A percentile compares a stretch with the other conserved stretches of the same genome.
Conservation (phyloP, 2,329 filamentous ascomycete genomes). For the Blastomyces silverae region DNA sequence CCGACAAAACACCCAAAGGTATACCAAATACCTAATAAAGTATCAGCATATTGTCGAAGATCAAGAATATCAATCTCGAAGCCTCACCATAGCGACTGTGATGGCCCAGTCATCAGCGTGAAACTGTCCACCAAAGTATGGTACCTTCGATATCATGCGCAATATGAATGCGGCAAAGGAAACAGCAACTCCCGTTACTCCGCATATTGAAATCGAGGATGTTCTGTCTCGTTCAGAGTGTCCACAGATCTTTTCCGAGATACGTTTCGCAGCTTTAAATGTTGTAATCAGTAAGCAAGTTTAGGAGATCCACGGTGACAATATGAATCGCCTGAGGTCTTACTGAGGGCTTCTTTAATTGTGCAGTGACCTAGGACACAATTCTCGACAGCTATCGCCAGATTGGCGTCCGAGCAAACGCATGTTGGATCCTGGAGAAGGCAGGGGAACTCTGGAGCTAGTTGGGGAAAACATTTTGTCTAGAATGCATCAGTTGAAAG, state of each 20-base stretch:
- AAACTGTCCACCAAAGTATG: slow-evolving; percentile 8
- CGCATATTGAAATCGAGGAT: not conserved
- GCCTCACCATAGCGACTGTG: slow-evolving; percentile 4
- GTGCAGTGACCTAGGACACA: not conserved
- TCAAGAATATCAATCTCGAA: not conserved
- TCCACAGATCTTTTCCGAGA: not conserved
- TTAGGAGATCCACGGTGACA: not conserved
- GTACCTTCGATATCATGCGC: slow-evolving; percentile 8
- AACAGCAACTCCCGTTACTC: slow-evolving; percentile 1
- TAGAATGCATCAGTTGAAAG: not conserved
- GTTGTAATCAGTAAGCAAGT: not conserved
- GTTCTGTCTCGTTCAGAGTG: not conserved
- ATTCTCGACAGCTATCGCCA: not conserved
- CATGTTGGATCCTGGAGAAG: slow-evolving; percentile 3
- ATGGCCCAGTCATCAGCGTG: slow-evolving; percentile 12
- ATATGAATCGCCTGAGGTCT: not conserved
- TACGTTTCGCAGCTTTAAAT: slow-evolving; percentile 1
- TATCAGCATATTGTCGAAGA: not conserved
- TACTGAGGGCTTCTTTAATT: slow-evolving; percentile 9
- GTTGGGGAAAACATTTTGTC: not conserved
- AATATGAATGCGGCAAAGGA: not conserved
- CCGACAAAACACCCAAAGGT: slow-evolving; percentile 2
- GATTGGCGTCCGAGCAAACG: not conserved
- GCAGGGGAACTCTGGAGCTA: slow-evolving; percentile 7
- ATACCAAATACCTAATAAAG: not conserved